These are phyloP conservation scores for Tripterygium wilfordii DNA, from an alignment of 177 flowering plant species.

Conservation along the genomic window DNA sequence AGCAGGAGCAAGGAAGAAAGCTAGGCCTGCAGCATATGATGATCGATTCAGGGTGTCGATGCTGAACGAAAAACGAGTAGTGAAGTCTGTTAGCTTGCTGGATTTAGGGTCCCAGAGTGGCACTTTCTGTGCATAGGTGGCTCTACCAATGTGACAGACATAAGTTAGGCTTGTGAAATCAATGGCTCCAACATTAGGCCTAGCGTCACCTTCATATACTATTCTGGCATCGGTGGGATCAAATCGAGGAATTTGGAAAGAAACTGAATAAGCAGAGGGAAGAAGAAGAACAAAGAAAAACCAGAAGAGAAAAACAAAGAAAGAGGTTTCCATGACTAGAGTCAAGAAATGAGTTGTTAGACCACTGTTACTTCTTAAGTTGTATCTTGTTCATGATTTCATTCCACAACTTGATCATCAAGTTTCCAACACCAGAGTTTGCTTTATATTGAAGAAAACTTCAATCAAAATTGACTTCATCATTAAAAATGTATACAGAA, in stretches of 20 bases:
- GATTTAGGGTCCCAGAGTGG: constrained; percentile 31
- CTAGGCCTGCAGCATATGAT: constrained; percentile 18
- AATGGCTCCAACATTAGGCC: constrained; percentile 21
- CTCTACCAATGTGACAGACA: constrained; percentile 23
- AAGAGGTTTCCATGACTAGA: too few species aligned
- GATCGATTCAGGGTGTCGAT: constrained; percentile 1
- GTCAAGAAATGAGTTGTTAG: too few species aligned
- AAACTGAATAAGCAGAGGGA: constrained; percentile 7
- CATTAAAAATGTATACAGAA: too few species aligned
- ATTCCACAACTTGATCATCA: too few species aligned
- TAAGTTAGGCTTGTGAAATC: too few species aligned
- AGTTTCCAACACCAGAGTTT: too few species aligned
- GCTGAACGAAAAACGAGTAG: constrained; percentile 27
- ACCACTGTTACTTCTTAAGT: too few species aligned
- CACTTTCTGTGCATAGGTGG: constrained; percentile 13
- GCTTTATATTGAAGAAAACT: too few species aligned
- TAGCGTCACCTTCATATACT: constrained; percentile 36
- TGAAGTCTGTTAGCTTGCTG: constrained; percentile 25
- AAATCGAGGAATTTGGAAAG: constrained; percentile 29
- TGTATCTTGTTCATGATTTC: too few species aligned
- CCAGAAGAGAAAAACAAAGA: too few species aligned
- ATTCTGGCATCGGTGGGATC: constrained; percentile 6
- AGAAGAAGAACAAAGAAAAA: not conserved
- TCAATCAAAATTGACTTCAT: too few species aligned
- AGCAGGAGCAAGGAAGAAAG: constrained; percentile 29